These are phyloP conservation scores for Starmerella vitae DNA, from an alignment of 805 yeast genomes.

Conservation along the genomic window DNA sequence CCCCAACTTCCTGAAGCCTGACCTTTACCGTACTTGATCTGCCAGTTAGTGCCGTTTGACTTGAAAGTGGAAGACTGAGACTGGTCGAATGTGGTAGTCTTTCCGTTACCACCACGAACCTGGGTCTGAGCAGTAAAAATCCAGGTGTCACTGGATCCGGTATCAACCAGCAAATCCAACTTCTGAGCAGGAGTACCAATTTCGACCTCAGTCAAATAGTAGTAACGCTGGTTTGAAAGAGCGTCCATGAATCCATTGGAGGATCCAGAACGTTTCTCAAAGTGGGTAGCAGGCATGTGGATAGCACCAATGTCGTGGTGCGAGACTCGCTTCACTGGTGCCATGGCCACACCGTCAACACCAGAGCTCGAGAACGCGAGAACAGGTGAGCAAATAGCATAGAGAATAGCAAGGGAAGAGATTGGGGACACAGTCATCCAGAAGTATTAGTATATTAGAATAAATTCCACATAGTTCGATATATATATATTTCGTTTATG, in stretches of 20 bases:
- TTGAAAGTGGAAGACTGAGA: conserved; percentile 22
- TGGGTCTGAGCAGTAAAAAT: conserved; percentile 32
- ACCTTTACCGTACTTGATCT: conserved; percentile 37
- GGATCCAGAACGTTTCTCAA: neutral
- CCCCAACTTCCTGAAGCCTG: conserved; percentile 48
- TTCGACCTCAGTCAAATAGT: conserved; percentile 26
- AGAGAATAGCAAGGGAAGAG: conserved; percentile 6
- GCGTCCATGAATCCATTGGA: conserved; percentile 13
- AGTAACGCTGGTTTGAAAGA: conserved; percentile 27
- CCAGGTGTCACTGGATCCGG: conserved; percentile 69
- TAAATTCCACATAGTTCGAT: too few relatives aligned
- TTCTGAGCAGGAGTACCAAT: conserved; percentile 48
- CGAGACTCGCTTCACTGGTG: conserved; percentile 7
- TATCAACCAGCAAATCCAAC: conserved; percentile 50
- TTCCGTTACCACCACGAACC: conserved; percentile 5
- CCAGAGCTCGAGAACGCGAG: conserved; percentile 1
- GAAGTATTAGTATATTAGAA: too few relatives aligned
- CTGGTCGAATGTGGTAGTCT: conserved; percentile 23
- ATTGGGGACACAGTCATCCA: neutral
- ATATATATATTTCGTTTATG: too few relatives aligned
- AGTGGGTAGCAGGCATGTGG: conserved; percentile 7
- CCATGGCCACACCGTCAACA: conserved; percentile 11
- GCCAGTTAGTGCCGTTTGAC: conserved; percentile 20
- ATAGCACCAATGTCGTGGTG: conserved; percentile 12
- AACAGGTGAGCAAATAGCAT: conserved; percentile 7